A percentile compares a stretch with the other conserved stretches of the same genome.
phyloP scores from a whole-genome alignment of 345 rosid genomes.

The Pistacia atlantica region DNA sequence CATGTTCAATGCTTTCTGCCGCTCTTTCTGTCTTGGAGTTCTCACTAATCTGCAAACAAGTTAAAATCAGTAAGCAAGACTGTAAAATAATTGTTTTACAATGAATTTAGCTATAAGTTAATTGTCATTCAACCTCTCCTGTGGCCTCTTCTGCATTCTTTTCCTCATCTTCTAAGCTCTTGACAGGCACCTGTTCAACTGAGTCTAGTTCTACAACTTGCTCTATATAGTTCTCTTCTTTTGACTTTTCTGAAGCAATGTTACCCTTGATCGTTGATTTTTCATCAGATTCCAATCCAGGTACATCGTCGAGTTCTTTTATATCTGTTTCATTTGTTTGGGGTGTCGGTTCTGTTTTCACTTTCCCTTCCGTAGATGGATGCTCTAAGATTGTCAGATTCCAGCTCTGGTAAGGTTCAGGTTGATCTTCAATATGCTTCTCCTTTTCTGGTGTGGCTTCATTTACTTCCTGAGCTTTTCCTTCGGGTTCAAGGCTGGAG shows the following conservation, averaged over 20 bases:
- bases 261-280: background rate
- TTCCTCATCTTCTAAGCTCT: constrained; percentile 14
- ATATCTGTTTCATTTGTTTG: constrained; percentile 11
- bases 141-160: constrained; percentile 1
- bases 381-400: constrained; percentile 8
- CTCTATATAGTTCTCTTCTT: constrained; percentile 18
- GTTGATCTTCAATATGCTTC: constrained; percentile 14
- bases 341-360: constrained; percentile 12
- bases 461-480: constrained; percentile 11
- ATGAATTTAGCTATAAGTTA: background rate
- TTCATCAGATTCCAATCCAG: constrained; percentile 10
- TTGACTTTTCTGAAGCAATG: background rate
- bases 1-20: constrained; percentile 11
- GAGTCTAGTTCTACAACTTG: constrained; percentile 1
- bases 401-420: constrained; percentile 16
- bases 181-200: constrained; percentile 1
- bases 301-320: constrained; percentile 11
- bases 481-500: constrained; percentile 23
- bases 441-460: constrained; percentile 4
- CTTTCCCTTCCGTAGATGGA: background rate
- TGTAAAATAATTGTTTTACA: background rate
- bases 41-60: constrained; percentile 16
- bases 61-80: constrained; percentile 10
- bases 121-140: constrained; percentile 19
- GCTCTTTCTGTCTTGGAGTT: constrained; percentile 5